Conservation (phyloP, 352 stramenopile species). For the Globisporangium nagaii region DNA sequence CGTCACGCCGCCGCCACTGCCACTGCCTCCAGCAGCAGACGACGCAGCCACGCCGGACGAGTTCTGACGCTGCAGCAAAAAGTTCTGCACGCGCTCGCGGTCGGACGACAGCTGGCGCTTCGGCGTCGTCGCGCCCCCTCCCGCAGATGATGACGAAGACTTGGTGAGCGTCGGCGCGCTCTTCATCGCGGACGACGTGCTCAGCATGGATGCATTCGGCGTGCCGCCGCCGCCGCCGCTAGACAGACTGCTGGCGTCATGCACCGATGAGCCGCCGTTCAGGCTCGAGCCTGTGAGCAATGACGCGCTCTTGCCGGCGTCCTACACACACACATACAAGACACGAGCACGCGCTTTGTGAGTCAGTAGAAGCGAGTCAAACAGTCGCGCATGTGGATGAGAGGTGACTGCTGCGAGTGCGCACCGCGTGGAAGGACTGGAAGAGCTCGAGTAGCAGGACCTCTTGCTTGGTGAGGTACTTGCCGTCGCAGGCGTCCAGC, state of each 20-base stretch:
- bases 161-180: conserved; percentile 3
- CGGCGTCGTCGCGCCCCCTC: conserved; percentile 21
- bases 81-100: conserved; percentile 59
- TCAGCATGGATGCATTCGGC: not conserved
- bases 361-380: not conserved
- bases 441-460: conserved; percentile 71
- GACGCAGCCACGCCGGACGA: conserved; percentile 10
- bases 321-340: not conserved
- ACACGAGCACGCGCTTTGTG: not conserved
- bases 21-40: not conserved
- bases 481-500: conserved; percentile 57
- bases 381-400: not conserved
- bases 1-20: not conserved
- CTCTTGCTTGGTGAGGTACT: conserved; percentile 78
- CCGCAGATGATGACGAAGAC: not conserved
- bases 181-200: not conserved
- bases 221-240: not conserved
- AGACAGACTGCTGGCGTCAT: conserved; percentile 1
- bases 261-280: not conserved
- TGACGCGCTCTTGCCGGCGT: conserved; percentile 3
- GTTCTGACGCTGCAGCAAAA: conserved; percentile 44
- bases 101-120: conserved; percentile 50
- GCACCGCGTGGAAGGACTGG: conserved; percentile 25
- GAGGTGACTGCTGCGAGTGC: conserved; percentile 3
- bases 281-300: not conserved